Percentiles rank a stretch among this genome's conserved stretches.
These are phyloP conservation scores for Zygoascus tannicola DNA, from an alignment of 805 yeast species.

Conservation along the genomic window DNA sequence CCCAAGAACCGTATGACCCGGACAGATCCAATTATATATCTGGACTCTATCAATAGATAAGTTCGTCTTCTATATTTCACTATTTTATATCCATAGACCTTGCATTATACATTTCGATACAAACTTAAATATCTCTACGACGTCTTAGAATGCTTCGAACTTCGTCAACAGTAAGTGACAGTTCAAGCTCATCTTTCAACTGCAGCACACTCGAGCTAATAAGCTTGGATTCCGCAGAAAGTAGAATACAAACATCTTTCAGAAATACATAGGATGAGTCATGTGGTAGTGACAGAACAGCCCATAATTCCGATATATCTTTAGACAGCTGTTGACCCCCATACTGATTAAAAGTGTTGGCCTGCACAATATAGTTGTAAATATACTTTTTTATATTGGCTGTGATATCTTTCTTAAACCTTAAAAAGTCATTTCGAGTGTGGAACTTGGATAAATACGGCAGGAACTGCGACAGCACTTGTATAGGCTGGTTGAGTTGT, in stretches of 20 bases:
- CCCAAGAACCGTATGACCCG: background rate
- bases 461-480: slow-evolving; percentile 24
- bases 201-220: background rate
- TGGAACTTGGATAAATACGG: slow-evolving; percentile 25
- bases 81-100: no score
- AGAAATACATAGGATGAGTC: slow-evolving; percentile 5
- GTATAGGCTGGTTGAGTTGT: slow-evolving; percentile 23
- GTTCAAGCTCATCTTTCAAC: slow-evolving; percentile 3
- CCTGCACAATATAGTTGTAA: slow-evolving; percentile 32
- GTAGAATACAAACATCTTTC: background rate
- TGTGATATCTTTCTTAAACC: slow-evolving; percentile 23
- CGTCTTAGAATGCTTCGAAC: slow-evolving; percentile 10
- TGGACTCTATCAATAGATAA: background rate
- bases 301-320: slow-evolving; percentile 30
- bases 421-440: slow-evolving; percentile 25
- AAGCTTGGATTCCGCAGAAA: background rate
- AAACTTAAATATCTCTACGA: background rate
- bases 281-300: slow-evolving; percentile 8
- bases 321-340: slow-evolving; percentile 31
- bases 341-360: slow-evolving; percentile 28
- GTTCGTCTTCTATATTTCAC: no score
- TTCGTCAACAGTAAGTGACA: slow-evolving; percentile 5
- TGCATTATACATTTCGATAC: no score
- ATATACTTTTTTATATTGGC: slow-evolving; percentile 29
- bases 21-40: background rate